phyloP scores from a whole-genome alignment of 176 grass and related monocot species.

The Secale cereale region DNA sequence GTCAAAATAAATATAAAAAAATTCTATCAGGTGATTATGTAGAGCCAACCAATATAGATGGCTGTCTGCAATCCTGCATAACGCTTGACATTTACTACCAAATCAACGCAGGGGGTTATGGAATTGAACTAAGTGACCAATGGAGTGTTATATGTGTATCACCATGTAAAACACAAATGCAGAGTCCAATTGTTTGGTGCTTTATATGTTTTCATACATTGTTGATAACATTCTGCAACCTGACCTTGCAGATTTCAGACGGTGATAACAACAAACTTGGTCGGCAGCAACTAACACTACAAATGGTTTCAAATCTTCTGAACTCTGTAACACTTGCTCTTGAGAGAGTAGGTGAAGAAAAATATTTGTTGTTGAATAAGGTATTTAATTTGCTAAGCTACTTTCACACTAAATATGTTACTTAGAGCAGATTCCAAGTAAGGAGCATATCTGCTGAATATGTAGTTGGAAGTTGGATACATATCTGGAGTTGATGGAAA shows the following conservation, averaged over 20 bases:
- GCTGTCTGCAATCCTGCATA: background rate
- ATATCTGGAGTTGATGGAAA: slow-evolving; percentile 5
- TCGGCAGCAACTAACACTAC: slow-evolving; percentile 64
- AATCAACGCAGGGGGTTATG: background rate
- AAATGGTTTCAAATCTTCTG: slow-evolving; percentile 73
- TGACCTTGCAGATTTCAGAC: slow-evolving; percentile 43
- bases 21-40: background rate
- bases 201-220: background rate
- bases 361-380: slow-evolving; percentile 91
- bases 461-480: background rate
- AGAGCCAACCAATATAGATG: background rate
- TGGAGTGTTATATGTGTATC: background rate
- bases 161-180: background rate
- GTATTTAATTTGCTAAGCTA: slow-evolving; percentile 34
- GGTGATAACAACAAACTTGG: slow-evolving; percentile 24
- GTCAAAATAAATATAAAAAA: background rate
- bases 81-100: background rate
- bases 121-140: slow-evolving; percentile 1
- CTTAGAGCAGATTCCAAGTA: background rate
- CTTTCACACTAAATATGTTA: slow-evolving; percentile 9
- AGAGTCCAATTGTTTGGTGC: background rate
- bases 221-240: slow-evolving; percentile 17
- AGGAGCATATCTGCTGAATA: background rate
- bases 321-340: slow-evolving; percentile 57
- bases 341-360: slow-evolving; percentile 85